phyloP scores from a whole-genome alignment of 106 monocot species.

The Dactylorhiza incarnata region DNA sequence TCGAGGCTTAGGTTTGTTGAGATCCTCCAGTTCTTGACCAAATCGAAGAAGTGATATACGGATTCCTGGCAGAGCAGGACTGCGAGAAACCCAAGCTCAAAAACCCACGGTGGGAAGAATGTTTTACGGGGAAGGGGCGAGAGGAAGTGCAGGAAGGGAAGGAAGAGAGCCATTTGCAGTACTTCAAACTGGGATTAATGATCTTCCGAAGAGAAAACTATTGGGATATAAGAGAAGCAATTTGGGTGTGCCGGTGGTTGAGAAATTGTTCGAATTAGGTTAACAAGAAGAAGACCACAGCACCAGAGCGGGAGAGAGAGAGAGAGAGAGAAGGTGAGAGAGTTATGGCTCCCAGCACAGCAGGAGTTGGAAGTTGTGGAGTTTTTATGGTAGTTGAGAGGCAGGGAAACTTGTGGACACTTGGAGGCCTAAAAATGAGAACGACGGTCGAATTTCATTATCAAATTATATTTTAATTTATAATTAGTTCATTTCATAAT shows the following conservation, averaged over 20 bases:
- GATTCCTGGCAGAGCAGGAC: slow-evolving; percentile 31
- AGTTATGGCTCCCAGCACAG: not conserved
- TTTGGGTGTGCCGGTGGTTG: not conserved
- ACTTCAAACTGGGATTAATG: not conserved
- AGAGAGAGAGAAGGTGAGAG: not conserved
- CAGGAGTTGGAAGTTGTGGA: not conserved
- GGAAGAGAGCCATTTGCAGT: slow-evolving; percentile 31
- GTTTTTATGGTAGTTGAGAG: not conserved
- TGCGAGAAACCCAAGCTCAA: slow-evolving; percentile 23
- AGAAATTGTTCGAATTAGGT: not conserved
- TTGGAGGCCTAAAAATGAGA: not conserved
- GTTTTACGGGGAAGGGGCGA: not conserved
- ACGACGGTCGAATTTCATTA: no score
- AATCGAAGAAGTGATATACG: slow-evolving; percentile 3
- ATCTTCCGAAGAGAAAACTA: not conserved
- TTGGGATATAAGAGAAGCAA: not conserved
- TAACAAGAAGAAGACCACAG: not conserved
- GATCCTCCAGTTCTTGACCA: slow-evolving; percentile 6
- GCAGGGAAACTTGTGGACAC: not conserved
- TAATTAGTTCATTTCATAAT: no score
- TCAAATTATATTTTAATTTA: no score
- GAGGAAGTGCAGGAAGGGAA: slow-evolving; percentile 20
- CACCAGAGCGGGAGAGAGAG: not conserved
- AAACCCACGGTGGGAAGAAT: slow-evolving; percentile 33
- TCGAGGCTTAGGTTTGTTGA: not conserved